Evolutionary conservation across 2,329 filamentous ascomycete species (phyloP).

Genomic region (Grosmannia huntii): DNA sequence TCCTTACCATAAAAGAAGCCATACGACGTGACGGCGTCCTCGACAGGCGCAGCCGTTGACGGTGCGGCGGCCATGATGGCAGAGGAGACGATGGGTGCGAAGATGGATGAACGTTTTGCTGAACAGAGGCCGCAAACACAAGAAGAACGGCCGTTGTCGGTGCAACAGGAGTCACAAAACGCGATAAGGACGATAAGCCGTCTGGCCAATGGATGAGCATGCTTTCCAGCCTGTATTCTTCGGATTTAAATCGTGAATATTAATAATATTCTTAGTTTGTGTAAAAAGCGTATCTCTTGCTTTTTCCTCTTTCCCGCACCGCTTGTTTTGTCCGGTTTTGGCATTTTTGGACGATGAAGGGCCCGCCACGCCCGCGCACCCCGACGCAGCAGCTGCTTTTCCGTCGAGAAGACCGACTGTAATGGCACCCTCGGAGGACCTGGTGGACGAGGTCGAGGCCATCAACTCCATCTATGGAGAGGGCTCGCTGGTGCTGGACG

Average conservation of each 20-base stretch:
- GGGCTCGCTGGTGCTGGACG: slow-evolving; percentile 37
- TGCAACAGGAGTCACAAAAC: background rate
- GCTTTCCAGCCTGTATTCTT: background rate
- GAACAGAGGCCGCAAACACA: background rate
- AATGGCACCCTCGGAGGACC: slow-evolving; percentile 32
- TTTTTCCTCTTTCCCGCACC: background rate
- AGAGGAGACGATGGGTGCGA: background rate
- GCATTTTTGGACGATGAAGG: background rate
- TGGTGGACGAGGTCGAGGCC: slow-evolving; percentile 63
- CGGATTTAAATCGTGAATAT: no score
- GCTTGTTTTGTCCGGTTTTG: background rate
- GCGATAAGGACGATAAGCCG: background rate
- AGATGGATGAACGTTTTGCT: background rate
- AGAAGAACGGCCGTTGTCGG: background rate
- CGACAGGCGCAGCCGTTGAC: background rate
- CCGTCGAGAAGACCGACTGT: background rate
- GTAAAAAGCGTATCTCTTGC: background rate
- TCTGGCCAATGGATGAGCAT: background rate
- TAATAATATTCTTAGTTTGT: background rate
- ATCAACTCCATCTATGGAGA: slow-evolving; percentile 77
- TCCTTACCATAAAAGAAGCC: slow-evolving; percentile 45
- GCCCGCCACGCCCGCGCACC: background rate
- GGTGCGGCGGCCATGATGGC: background rate
- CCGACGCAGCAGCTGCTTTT: background rate
- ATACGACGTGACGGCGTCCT: slow-evolving; percentile 8